Conservation (phyloP, 2,329 filamentous ascomycete genomes). For the Tolypocladium tundrense region DNA sequence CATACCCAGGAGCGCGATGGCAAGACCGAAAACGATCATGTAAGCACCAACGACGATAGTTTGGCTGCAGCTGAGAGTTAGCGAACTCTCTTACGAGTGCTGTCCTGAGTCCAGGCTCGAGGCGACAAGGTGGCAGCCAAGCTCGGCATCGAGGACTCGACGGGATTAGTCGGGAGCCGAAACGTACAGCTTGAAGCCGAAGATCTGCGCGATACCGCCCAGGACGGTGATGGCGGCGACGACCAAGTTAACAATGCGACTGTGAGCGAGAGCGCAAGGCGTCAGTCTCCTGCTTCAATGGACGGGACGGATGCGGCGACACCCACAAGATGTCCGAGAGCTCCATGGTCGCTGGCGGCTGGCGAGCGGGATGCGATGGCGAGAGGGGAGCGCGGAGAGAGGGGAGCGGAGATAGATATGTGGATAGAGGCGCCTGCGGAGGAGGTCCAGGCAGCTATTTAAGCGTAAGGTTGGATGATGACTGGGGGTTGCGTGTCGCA, state of each 20-base stretch:
- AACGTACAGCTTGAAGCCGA: constrained; percentile 49
- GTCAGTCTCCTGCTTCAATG: constrained; percentile 20
- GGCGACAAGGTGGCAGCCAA: neutral
- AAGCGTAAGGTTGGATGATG: neutral
- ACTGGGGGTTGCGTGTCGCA: constrained; percentile 3
- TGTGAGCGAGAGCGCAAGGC: constrained; percentile 27
- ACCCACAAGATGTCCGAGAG: constrained; percentile 85
- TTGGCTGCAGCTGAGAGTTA: constrained; percentile 4
- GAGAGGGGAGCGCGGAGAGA: neutral
- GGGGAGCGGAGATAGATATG: neutral
- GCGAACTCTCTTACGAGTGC: neutral
- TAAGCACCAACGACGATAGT: constrained; percentile 73
- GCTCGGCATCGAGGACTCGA: neutral
- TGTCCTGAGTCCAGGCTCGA: neutral
- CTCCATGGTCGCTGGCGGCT: constrained; percentile 53
- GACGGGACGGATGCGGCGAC: constrained; percentile 1
- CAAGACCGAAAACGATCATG: constrained; percentile 81
- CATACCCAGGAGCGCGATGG: constrained; percentile 55
- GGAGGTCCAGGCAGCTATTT: constrained; percentile 3
- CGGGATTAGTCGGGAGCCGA: neutral
- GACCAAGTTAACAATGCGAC: constrained; percentile 88
- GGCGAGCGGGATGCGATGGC: neutral
- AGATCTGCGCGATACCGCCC: constrained; percentile 69
- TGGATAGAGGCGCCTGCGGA: neutral
- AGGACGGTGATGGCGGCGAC: constrained; percentile 81